These are phyloP conservation scores for Candida mesenterica DNA, from an alignment of 1,139 yeast genomes.

Conservation along the genomic window DNA sequence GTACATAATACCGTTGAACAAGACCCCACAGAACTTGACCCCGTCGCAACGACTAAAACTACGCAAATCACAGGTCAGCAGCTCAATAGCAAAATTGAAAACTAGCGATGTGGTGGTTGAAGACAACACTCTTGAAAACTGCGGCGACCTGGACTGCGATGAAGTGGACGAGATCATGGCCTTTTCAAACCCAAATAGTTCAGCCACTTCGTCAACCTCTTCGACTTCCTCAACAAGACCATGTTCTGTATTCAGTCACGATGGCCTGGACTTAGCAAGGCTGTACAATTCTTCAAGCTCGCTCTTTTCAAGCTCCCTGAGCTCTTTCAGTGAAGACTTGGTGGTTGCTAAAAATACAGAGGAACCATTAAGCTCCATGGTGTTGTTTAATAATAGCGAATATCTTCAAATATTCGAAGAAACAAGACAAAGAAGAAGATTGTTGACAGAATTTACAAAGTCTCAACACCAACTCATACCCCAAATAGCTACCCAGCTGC, in stretches of 20 bases:
- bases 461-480: not conserved
- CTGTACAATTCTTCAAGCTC: slow-evolving; percentile 6
- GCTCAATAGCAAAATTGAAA: slow-evolving; percentile 23
- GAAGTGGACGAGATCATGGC: slow-evolving; percentile 67
- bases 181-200: slow-evolving; percentile 18
- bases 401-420: slow-evolving; percentile 40
- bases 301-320: slow-evolving; percentile 6
- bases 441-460: slow-evolving; percentile 25
- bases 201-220: slow-evolving; percentile 26
- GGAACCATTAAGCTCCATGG: slow-evolving; percentile 9
- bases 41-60: slow-evolving; percentile 41
- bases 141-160: slow-evolving; percentile 48
- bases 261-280: slow-evolving; percentile 14
- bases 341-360: slow-evolving; percentile 7
- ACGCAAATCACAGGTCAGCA: slow-evolving; percentile 29
- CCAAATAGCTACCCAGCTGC: not conserved
- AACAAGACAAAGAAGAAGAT: slow-evolving; percentile 30
- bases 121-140: slow-evolving; percentile 26
- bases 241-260: slow-evolving; percentile 39
- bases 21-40: slow-evolving; percentile 31
- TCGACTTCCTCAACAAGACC: slow-evolving; percentile 39
- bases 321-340: slow-evolving; percentile 7
- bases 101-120: slow-evolving; percentile 12
- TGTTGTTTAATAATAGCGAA: slow-evolving; percentile 30
- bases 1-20: slow-evolving; percentile 17